phyloP scores from a whole-genome alignment of 352 stramenopile genomes.

The Phytophthora europaea region DNA sequence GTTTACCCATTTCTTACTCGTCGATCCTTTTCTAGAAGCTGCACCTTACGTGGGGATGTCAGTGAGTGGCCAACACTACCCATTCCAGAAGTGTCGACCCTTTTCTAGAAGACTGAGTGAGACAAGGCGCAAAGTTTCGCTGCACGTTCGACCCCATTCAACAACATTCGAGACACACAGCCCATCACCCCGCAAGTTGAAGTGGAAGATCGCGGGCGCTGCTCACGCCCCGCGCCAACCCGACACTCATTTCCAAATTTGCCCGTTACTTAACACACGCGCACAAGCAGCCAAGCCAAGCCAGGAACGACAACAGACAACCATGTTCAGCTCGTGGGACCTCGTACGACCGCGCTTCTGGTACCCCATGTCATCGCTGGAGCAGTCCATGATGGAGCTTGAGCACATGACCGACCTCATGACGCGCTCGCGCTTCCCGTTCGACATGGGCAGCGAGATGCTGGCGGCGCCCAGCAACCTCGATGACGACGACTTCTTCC shows the following conservation, averaged over 20 bases:
- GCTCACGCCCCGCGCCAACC: neutral
- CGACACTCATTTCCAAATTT: constrained; percentile 25
- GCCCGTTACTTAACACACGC: neutral
- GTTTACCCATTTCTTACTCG: too few species aligned
- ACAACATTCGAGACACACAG: constrained; percentile 4
- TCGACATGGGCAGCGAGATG: constrained; percentile 27
- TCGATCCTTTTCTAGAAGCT: too few species aligned
- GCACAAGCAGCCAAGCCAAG: constrained; percentile 2
- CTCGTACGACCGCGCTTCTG: constrained; percentile 54
- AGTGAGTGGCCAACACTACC: too few species aligned
- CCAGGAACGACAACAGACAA: constrained; percentile 1
- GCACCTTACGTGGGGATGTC: too few species aligned
- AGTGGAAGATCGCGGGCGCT: constrained; percentile 1
- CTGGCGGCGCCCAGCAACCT: constrained; percentile 29
- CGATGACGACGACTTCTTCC: constrained; percentile 66
- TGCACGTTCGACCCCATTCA: constrained; percentile 15
- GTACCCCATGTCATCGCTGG: constrained; percentile 59
- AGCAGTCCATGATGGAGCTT: constrained; percentile 59
- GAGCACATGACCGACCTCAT: constrained; percentile 49
- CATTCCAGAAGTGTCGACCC: too few species aligned
- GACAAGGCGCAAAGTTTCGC: constrained; percentile 4
- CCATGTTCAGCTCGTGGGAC: constrained; percentile 59
- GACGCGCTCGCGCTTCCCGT: constrained; percentile 30
- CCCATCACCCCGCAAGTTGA: constrained; percentile 3
- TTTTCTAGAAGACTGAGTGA: too few species aligned